Evolutionary conservation across 768 basidiomycete genomes (phyloP).

Genomic region (Tubosaeta sp.): DNA sequence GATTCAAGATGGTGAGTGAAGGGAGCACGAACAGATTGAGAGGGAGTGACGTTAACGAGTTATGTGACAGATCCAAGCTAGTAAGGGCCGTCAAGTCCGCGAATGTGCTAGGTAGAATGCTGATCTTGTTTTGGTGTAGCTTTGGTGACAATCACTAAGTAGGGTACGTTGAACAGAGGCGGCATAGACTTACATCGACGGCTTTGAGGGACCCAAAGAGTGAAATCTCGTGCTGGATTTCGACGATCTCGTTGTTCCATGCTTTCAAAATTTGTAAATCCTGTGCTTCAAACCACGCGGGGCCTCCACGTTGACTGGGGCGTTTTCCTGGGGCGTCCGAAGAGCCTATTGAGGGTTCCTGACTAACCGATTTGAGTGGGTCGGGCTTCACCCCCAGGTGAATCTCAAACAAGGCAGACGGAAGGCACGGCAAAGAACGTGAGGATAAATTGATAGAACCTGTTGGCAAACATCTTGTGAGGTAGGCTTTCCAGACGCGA

Average conservation of each 20-base stretch:
- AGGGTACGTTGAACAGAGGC: not conserved
- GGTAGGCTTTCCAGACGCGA: slow-evolving; percentile 41
- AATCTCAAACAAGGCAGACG: slow-evolving; percentile 74
- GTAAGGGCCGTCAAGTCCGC: slow-evolving; percentile 65
- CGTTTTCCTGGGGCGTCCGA: slow-evolving; percentile 34
- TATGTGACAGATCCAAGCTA: slow-evolving; percentile 70
- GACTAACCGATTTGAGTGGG: slow-evolving; percentile 57
- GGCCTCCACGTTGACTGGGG: slow-evolving; percentile 39
- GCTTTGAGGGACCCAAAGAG: slow-evolving; percentile 80
- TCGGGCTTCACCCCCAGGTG: slow-evolving; percentile 75
- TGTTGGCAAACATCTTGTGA: slow-evolving; percentile 41
- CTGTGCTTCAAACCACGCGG: slow-evolving; percentile 80
- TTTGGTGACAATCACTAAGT: slow-evolving; percentile 24
- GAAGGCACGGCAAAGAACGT: slow-evolving; percentile 67
- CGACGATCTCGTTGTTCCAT: slow-evolving; percentile 75
- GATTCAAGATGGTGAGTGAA: slow-evolving; percentile 57
- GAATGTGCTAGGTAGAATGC: slow-evolving; percentile 58
- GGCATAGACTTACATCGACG: slow-evolving; percentile 57
- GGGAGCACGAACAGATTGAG: slow-evolving; percentile 64
- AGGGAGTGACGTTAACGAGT: slow-evolving; percentile 60
- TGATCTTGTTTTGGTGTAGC: slow-evolving; percentile 74
- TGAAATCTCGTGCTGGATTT: slow-evolving; percentile 78
- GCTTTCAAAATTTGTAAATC: slow-evolving; percentile 73
- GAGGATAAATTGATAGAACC: slow-evolving; percentile 74
- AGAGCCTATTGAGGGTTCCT: slow-evolving; percentile 51